phyloP scores from a whole-genome alignment of 176 grass and related monocot genomes.

The Zizania latifolia region DNA sequence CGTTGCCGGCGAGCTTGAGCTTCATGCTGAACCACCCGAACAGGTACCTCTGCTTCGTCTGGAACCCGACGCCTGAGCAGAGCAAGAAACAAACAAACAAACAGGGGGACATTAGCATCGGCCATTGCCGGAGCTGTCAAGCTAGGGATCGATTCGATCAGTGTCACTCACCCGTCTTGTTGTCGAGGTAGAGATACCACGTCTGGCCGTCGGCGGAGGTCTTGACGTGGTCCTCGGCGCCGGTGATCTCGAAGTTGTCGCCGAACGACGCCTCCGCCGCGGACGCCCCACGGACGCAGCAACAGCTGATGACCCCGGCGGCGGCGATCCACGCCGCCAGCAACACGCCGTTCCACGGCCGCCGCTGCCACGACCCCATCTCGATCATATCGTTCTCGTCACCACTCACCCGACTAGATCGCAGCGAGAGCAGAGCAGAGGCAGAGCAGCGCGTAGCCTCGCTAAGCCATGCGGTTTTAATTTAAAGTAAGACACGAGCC shows the following conservation, averaged over 20 bases:
- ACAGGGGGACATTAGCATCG: neutral
- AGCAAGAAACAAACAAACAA: too few species aligned
- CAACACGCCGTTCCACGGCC: conserved; percentile 6
- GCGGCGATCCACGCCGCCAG: neutral
- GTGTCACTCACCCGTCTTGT: conserved; percentile 62
- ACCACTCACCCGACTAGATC: too few species aligned
- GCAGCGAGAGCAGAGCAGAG: neutral
- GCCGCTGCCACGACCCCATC: conserved; percentile 22
- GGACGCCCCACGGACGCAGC: neutral
- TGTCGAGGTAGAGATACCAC: conserved; percentile 91
- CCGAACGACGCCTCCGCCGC: conserved; percentile 42
- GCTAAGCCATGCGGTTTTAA: too few species aligned
- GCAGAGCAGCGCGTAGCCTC: neutral
- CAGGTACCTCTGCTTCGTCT: conserved; percentile 68
- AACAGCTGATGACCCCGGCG: neutral
- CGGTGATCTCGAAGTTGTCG: conserved; percentile 83
- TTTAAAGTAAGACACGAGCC: too few species aligned
- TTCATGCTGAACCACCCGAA: conserved; percentile 99
- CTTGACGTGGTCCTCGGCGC: conserved; percentile 78
- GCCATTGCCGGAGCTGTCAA: neutral
- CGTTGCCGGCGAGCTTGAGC: conserved; percentile 86
- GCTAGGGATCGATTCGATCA: too few species aligned
- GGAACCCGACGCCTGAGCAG: conserved; percentile 85
- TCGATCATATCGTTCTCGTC: neutral
- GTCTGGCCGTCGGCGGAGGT: conserved; percentile 89